Conservation (phyloP, 257 asterid genomes). For the Voacanga thouarsii region DNA sequence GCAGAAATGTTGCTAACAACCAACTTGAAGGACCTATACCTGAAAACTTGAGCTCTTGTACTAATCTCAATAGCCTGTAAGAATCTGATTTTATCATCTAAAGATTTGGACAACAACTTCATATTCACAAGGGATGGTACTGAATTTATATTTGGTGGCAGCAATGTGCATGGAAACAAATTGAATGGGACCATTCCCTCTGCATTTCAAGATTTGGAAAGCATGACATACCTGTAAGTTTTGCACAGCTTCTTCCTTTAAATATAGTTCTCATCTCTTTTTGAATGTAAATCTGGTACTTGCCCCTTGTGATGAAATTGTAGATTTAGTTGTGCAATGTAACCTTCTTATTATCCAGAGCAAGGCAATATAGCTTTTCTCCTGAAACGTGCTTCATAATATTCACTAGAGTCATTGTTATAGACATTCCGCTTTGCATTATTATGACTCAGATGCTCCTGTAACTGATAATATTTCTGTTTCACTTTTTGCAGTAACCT, state of each 20-base stretch:
- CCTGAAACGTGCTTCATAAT: not conserved
- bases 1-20: slow-evolving; percentile 93
- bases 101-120: not conserved
- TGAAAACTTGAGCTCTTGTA: slow-evolving; percentile 88
- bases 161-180: slow-evolving; percentile 81
- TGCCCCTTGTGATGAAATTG: not conserved
- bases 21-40: slow-evolving; percentile 77
- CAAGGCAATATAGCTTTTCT: too few species aligned
- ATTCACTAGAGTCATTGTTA: not conserved
- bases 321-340: not conserved
- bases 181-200: slow-evolving; percentile 76
- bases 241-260: not conserved
- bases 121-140: not conserved
- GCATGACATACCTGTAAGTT: slow-evolving; percentile 95
- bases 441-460: not conserved
- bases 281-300: not conserved
- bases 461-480: not conserved
- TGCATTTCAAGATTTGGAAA: slow-evolving; percentile 74
- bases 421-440: not conserved
- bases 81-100: slow-evolving; percentile 17
- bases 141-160: slow-evolving; percentile 22
- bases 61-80: slow-evolving; percentile 95
- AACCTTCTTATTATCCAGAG: not conserved
- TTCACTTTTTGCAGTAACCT: slow-evolving; percentile 51
- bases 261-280: not conserved